Conservation (phyloP, 352 stramenopile genomes). For the Globisporangium acanthophoron region DNA sequence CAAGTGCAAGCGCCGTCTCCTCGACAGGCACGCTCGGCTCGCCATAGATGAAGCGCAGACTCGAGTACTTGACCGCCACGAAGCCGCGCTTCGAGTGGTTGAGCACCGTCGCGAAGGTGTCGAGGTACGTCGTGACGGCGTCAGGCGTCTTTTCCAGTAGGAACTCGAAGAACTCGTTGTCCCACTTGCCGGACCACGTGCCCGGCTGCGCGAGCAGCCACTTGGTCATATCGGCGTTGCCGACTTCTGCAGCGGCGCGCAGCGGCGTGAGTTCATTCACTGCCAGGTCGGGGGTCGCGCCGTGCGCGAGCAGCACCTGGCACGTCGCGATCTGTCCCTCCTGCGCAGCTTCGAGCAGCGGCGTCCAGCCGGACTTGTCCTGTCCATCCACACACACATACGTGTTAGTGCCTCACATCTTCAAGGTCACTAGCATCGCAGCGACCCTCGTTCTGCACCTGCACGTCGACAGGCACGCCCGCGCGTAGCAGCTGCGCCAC, state of each 20-base stretch:
- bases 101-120: conserved; percentile 38
- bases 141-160: conserved; percentile 47
- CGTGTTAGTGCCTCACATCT: neutral
- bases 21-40: conserved; percentile 41
- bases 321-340: conserved; percentile 51
- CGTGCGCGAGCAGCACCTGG: conserved; percentile 33
- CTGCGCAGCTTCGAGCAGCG: conserved; percentile 54
- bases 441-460: conserved; percentile 2
- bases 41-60: conserved; percentile 38
- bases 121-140: conserved; percentile 35
- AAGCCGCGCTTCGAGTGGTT: conserved; percentile 43
- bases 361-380: conserved; percentile 49
- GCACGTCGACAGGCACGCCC: conserved; percentile 29
- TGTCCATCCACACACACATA: neutral
- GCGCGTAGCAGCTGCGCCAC: conserved; percentile 32
- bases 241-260: conserved; percentile 42
- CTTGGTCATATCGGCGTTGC: conserved; percentile 44
- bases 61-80: conserved; percentile 47
- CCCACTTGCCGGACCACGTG: conserved; percentile 33
- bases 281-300: conserved; percentile 33
- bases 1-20: conserved; percentile 41
- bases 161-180: conserved; percentile 44
- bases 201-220: conserved; percentile 39
- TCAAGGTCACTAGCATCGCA: neutral
- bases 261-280: conserved; percentile 35